These are phyloP conservation scores for Porpolomopsis calyptriformis DNA, from an alignment of 768 basidiomycete species.

Conservation along the genomic window DNA sequence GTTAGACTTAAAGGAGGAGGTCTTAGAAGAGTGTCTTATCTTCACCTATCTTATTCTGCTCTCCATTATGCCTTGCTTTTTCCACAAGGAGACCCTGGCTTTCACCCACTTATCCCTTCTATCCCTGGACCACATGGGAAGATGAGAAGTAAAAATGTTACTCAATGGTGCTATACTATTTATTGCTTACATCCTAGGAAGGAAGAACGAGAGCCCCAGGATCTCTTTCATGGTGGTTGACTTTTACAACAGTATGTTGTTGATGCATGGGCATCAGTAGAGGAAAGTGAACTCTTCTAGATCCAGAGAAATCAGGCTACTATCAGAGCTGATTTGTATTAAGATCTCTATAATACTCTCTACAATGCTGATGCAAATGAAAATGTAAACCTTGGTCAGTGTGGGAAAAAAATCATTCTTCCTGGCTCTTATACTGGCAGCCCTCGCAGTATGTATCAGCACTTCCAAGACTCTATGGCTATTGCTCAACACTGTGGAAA, in stretches of 20 bases:
- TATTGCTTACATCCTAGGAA: constrained; percentile 23
- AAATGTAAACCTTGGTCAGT: constrained; percentile 17
- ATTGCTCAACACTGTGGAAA: constrained; percentile 24
- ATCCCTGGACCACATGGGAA: no score
- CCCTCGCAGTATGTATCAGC: constrained; percentile 28
- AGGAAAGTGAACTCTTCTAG: constrained; percentile 26
- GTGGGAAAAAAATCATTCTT: constrained; percentile 26
- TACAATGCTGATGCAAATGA: constrained; percentile 10
- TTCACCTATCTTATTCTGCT: constrained; percentile 23
- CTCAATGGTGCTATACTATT: constrained; percentile 15
- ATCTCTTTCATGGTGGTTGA: constrained; percentile 18
- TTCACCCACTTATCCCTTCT: constrained; percentile 18
- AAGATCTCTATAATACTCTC: constrained; percentile 20
- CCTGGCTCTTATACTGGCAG: constrained; percentile 22
- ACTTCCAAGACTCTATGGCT: constrained; percentile 34
- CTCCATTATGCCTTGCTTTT: constrained; percentile 23
- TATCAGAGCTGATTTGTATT: constrained; percentile 25
- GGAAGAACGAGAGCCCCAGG: constrained; percentile 14
- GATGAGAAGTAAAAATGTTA: no score
- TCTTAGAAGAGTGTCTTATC: constrained; percentile 22
- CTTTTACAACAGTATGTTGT: constrained; percentile 31
- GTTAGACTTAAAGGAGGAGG: constrained; percentile 6
- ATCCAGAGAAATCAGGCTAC: constrained; percentile 20
- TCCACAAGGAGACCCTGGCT: constrained; percentile 27
- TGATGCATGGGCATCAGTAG: constrained; percentile 29